Percentiles rank a stretch among this genome's conserved stretches.
These are phyloP conservation scores for Calonectria pauciramosa DNA, from an alignment of 2,329 filamentous ascomycete genomes.

Conservation along the genomic window DNA sequence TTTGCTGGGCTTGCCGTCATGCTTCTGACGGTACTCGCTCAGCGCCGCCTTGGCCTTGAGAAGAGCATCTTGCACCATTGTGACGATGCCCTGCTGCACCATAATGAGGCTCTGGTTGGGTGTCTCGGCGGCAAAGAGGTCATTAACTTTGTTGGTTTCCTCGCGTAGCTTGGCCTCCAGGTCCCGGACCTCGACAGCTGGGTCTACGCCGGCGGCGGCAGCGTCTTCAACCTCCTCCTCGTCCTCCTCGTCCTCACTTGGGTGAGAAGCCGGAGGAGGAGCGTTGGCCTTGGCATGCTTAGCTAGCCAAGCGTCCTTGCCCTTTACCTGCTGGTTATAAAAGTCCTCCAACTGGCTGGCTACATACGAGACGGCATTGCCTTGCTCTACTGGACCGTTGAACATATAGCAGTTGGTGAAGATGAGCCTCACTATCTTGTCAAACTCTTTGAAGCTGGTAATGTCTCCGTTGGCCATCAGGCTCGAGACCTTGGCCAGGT, in stretches of 20 bases:
- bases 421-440: slow-evolving; percentile 85
- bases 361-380: slow-evolving; percentile 79
- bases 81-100: slow-evolving; percentile 73
- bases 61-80: slow-evolving; percentile 78
- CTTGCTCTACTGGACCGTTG: slow-evolving; percentile 72
- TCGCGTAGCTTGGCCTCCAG: slow-evolving; percentile 66
- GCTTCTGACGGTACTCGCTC: slow-evolving; percentile 60
- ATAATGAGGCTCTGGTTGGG: slow-evolving; percentile 67
- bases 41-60: slow-evolving; percentile 79
- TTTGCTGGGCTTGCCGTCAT: slow-evolving; percentile 69
- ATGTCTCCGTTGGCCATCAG: slow-evolving; percentile 87
- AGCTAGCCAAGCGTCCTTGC: slow-evolving; percentile 86
- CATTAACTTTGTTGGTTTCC: slow-evolving; percentile 71
- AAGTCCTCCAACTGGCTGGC: slow-evolving; percentile 81
- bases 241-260: slow-evolving; percentile 80
- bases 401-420: slow-evolving; percentile 93
- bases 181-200: slow-evolving; percentile 62
- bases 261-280: slow-evolving; percentile 73
- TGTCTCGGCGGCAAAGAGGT: slow-evolving; percentile 64
- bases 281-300: slow-evolving; percentile 72
- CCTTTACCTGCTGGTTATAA: slow-evolving; percentile 81
- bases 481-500: slow-evolving; percentile 83
- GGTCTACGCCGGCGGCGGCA: slow-evolving; percentile 58
- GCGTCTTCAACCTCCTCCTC: slow-evolving; percentile 70
- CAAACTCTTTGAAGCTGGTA: slow-evolving; percentile 85